phyloP scores from a whole-genome alignment of 768 basidiomycete species.

The Suillus ampliporus region DNA sequence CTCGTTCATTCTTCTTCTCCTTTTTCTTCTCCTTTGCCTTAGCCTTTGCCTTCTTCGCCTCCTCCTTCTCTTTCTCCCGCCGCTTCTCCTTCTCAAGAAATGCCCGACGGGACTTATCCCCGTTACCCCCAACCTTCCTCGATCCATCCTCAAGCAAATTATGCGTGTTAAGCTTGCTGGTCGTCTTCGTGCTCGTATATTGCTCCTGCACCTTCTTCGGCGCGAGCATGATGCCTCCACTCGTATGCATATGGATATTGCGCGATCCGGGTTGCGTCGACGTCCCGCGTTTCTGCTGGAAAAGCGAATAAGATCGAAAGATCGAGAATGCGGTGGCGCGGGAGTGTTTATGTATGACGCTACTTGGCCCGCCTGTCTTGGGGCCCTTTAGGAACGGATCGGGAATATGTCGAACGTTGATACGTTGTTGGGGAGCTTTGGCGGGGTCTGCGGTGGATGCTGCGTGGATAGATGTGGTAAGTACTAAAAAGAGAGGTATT shows the following conservation, averaged over 20 bases:
- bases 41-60: slow-evolving; percentile 22
- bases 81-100: slow-evolving; percentile 30
- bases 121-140: slow-evolving; percentile 27
- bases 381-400: slow-evolving; percentile 52
- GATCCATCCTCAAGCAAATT: slow-evolving; percentile 61
- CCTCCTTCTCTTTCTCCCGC: slow-evolving; percentile 19
- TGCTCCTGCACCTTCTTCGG: slow-evolving; percentile 79
- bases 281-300: slow-evolving; percentile 21
- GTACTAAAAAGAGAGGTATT: not conserved
- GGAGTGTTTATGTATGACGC: slow-evolving; percentile 83
- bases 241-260: slow-evolving; percentile 33
- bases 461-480: slow-evolving; percentile 22
- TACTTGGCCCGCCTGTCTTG: slow-evolving; percentile 58
- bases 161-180: slow-evolving; percentile 68
- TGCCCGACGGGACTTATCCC: slow-evolving; percentile 20
- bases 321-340: slow-evolving; percentile 81
- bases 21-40: slow-evolving; percentile 37
- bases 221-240: slow-evolving; percentile 62
- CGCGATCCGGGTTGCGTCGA: slow-evolving; percentile 19
- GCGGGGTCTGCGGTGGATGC: slow-evolving; percentile 50
- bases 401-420: slow-evolving; percentile 62
- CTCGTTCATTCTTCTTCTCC: slow-evolving; percentile 37
- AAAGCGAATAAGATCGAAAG: slow-evolving; percentile 60
- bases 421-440: slow-evolving; percentile 70
- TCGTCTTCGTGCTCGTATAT: slow-evolving; percentile 78